A percentile compares a stretch with the other conserved stretches of the same genome.
These are phyloP conservation scores for Torulaspora indica DNA, from an alignment of 805 yeast genomes.

Conservation along the genomic window DNA sequence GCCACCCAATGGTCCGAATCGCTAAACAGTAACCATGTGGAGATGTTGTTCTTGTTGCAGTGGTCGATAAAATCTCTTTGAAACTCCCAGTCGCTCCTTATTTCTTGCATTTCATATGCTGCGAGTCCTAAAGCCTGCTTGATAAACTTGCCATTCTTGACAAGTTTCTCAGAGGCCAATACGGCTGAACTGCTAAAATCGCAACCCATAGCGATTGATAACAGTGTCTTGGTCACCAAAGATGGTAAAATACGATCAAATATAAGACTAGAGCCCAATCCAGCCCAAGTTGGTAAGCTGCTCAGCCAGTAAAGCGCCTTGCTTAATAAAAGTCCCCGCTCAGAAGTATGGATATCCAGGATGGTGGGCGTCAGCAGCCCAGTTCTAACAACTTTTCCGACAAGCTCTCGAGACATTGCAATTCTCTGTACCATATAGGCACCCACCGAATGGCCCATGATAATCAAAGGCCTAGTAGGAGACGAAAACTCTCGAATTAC, in stretches of 20 bases:
- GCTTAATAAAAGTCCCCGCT: constrained; percentile 38
- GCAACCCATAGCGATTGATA: constrained; percentile 31
- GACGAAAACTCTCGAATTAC: constrained; percentile 41
- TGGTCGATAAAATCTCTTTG: constrained; percentile 46
- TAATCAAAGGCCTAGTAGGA: constrained; percentile 18
- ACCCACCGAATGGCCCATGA: constrained; percentile 72
- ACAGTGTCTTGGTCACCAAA: constrained; percentile 24
- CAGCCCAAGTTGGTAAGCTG: constrained; percentile 31
- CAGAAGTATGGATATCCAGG: constrained; percentile 49
- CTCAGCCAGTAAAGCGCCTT: constrained; percentile 25
- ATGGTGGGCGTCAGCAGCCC: constrained; percentile 72
- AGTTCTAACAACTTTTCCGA: constrained; percentile 39
- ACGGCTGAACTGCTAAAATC: constrained; percentile 34
- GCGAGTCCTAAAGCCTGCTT: constrained; percentile 55
- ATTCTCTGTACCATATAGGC: constrained; percentile 57
- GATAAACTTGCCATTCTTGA: constrained; percentile 42
- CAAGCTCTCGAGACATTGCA: constrained; percentile 27
- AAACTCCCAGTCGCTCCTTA: constrained; percentile 46
- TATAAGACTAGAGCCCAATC: constrained; percentile 28
- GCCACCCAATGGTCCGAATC: constrained; percentile 64
- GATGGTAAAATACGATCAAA: constrained; percentile 29
- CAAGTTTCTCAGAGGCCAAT: constrained; percentile 41
- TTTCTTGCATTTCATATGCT: constrained; percentile 51
- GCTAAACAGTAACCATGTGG: constrained; percentile 56
- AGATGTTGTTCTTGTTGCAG: constrained; percentile 21